Conservation (phyloP, 2,329 filamentous ascomycete genomes). For the Alternaria sp. region DNA sequence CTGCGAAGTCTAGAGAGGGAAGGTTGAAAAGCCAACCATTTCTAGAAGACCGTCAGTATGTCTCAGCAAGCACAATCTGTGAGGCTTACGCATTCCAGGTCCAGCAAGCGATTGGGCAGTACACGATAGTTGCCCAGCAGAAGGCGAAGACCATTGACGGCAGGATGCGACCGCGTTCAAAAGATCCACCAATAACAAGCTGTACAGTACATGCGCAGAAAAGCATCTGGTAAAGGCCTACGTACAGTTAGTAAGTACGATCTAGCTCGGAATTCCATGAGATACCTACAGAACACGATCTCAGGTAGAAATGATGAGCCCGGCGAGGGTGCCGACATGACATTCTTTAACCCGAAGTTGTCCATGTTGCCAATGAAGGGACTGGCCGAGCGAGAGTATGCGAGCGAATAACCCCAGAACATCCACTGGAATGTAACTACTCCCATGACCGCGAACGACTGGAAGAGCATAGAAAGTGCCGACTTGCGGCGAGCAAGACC, state of each 20-base stretch:
- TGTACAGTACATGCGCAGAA: slow-evolving; percentile 70
- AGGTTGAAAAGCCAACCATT: slow-evolving; percentile 71
- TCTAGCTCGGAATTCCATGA: not conserved
- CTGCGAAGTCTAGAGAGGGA: slow-evolving; percentile 68
- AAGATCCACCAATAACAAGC: slow-evolving; percentile 71
- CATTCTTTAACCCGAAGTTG: slow-evolving; percentile 69
- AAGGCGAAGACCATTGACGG: slow-evolving; percentile 71
- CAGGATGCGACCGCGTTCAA: slow-evolving; percentile 70
- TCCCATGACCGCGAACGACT: slow-evolving; percentile 66
- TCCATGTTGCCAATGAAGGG: slow-evolving; percentile 70
- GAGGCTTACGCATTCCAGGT: slow-evolving; percentile 68
- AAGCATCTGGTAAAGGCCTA: slow-evolving; percentile 67
- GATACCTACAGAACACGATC: slow-evolving; percentile 66
- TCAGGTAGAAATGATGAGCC: slow-evolving; percentile 67
- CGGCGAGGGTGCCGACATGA: slow-evolving; percentile 67
- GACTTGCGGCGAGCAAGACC: slow-evolving; percentile 71
- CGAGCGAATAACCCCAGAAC: slow-evolving; percentile 71
- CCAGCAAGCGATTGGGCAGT: slow-evolving; percentile 71
- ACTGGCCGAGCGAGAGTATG: slow-evolving; percentile 67
- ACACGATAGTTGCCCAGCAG: slow-evolving; percentile 71
- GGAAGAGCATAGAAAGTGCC: slow-evolving; percentile 69
- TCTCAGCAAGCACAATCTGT: too few species aligned
- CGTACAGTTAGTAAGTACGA: not conserved
- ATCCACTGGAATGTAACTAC: slow-evolving; percentile 69
- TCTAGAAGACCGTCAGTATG: slow-evolving; percentile 7